These are phyloP conservation scores for Alternaria gaisen DNA, from an alignment of 2,329 filamentous ascomycete species.

Conservation along the genomic window DNA sequence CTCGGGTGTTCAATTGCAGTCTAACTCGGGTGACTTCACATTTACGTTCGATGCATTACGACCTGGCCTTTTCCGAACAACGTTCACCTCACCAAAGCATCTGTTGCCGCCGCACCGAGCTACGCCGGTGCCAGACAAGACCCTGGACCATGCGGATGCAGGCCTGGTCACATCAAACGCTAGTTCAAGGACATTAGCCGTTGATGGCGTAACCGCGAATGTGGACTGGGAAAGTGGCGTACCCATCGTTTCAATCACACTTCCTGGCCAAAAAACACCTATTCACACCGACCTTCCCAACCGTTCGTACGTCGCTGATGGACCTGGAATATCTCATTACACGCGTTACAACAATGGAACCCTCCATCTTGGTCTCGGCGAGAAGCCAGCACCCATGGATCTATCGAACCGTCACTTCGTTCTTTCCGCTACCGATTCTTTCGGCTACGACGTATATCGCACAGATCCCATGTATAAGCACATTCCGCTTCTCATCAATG, in stretches of 20 bases:
- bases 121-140: conserved; percentile 56
- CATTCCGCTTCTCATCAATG: conserved; percentile 76
- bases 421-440: conserved; percentile 74
- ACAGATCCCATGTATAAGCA: conserved; percentile 80
- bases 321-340: conserved; percentile 70
- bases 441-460: conserved; percentile 75
- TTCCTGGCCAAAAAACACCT: conserved; percentile 59
- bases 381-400: conserved; percentile 78
- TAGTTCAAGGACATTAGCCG: conserved; percentile 54
- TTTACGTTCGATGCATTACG: conserved; percentile 72
- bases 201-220: conserved; percentile 61
- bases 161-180: conserved; percentile 47
- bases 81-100: conserved; percentile 69
- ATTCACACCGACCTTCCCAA: conserved; percentile 70
- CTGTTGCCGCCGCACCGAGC: conserved; percentile 72
- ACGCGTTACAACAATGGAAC: conserved; percentile 68
- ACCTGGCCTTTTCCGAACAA: conserved; percentile 72
- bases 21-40: conserved; percentile 55
- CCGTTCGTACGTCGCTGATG: conserved; percentile 72
- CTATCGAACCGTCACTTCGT: conserved; percentile 72
- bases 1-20: conserved; percentile 54
- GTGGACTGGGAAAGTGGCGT: conserved; percentile 69
- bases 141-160: conserved; percentile 45
- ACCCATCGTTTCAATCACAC: conserved; percentile 63
- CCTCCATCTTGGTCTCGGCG: conserved; percentile 74